Evolutionary conservation across 106 monocot genomes (phyloP), one percentile per base, ranked within the genome.

Genomic region (Gastrodia elata): DNA sequence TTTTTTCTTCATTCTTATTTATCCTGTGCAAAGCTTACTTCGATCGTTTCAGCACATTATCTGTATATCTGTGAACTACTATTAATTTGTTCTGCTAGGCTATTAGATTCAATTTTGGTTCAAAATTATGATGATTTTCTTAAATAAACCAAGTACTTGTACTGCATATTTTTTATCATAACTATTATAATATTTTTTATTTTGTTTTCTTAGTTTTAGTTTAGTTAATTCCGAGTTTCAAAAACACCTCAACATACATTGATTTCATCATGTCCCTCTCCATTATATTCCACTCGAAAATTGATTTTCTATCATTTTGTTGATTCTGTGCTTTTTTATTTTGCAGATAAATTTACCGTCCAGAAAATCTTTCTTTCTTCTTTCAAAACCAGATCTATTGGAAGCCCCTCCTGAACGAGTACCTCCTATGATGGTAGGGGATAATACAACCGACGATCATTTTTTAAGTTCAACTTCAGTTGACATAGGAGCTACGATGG

Each of bases 351-450:
- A 68, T 44, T 59, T 77, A 40, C 57, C 78, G 46, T 56, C 75
- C 37, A 72, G 80, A 57, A 84, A 74, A 16, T 64, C 57, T 4
- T 86, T 74, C 72, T 92, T 86, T 77, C 82, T 92, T 76, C 80
- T 78, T 67, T 80, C 88, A 65, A 58, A 61, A 67, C 74, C 80
- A 72, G 80, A 84, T 73, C 64, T 71, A 8, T 84, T 81, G 76
- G 84, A 82, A 37, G 80, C 84, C 28, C 84, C 88, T 57, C 88
- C 92, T 74, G 59, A 68, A 2, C 76, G 77, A 44, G 16, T 36
- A 73, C 68, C 82, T 42, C 91, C 88, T 74, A 52, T 37, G 43
- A n/a, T n/a, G n/a, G 37, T 77, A 52, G 58, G 6, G 34, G 37
- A 39, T 18, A 49, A 59, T 64, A 30, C 20, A 42, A 25, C 61